Evolutionary conservation across 2,329 filamentous ascomycete species (phyloP).

Genomic region (Harringtonia aguacate): DNA sequence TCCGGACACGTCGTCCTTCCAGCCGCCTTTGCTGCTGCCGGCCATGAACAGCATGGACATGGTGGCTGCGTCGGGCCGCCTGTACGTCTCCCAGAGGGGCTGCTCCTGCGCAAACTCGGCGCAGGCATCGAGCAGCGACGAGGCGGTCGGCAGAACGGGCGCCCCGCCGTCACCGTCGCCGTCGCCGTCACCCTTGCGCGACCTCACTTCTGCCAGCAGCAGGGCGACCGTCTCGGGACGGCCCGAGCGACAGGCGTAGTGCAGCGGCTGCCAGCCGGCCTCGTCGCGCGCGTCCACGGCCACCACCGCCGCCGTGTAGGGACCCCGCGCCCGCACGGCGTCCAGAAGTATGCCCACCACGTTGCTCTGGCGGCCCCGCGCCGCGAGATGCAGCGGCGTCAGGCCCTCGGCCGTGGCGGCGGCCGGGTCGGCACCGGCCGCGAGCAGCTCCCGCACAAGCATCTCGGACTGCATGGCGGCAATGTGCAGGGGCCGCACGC

Average conservation of each 20-base stretch:
- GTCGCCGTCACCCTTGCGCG: neutral
- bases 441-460: neutral
- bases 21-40: neutral
- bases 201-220: neutral
- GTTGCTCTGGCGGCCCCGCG: slow-evolving; percentile 4
- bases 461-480: neutral
- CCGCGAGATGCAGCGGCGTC: slow-evolving; percentile 3
- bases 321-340: neutral
- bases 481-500: slow-evolving; percentile 1
- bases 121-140: neutral
- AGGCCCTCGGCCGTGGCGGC: slow-evolving; percentile 1
- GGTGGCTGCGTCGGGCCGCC: neutral
- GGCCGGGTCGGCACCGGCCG: neutral
- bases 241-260: slow-evolving; percentile 2
- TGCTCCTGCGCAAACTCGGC: neutral
- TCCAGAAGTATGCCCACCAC: neutral
- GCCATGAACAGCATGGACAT: neutral
- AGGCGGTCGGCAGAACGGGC: too few relatives aligned
- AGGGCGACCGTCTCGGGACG: slow-evolving; percentile 1
- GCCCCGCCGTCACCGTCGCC: too few relatives aligned
- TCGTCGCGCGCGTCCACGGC: neutral
- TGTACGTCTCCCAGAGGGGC: neutral
- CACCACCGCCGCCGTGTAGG: neutral
- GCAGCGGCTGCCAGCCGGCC: neutral
- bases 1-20: neutral